These are phyloP conservation scores for Durotheca rogersii DNA, from an alignment of 495 filamentous ascomycete genomes.

Conservation along the genomic window DNA sequence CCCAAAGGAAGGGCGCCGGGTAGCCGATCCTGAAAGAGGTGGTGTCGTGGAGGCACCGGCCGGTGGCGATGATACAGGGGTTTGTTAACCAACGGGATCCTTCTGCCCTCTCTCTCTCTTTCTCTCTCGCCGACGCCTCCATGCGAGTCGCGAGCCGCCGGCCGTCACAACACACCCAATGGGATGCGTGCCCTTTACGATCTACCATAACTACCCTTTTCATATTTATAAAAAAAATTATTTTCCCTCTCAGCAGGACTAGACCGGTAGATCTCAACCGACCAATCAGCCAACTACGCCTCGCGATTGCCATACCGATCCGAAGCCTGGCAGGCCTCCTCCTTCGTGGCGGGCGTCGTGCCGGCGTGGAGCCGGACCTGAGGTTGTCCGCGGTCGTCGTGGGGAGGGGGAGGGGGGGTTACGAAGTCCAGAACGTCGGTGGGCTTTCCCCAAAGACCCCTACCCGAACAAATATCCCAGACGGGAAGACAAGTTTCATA, in stretches of 20 bases:
- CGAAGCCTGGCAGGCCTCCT: too few species aligned
- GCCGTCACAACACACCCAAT: slow-evolving; percentile 13
- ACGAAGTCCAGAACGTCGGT: slow-evolving; percentile 16
- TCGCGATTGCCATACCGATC: too few species aligned
- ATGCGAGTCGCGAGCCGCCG: slow-evolving; percentile 19
- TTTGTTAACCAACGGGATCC: too few species aligned
- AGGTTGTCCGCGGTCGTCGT: not conserved
- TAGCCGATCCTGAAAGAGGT: slow-evolving; percentile 13
- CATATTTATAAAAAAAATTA: slow-evolving; percentile 5
- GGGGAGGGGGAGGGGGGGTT: slow-evolving; percentile 16
- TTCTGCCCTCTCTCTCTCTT: too few species aligned
- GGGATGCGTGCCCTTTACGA: slow-evolving; percentile 10
- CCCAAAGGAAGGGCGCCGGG: slow-evolving; percentile 11
- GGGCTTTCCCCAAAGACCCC: not conserved
- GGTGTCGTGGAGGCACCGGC: not conserved
- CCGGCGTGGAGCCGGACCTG: not conserved
- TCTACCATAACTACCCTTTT: not conserved
- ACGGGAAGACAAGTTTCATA: slow-evolving; percentile 19
- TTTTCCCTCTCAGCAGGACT: slow-evolving; percentile 1
- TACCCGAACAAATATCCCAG: not conserved
- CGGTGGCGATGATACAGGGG: too few species aligned
- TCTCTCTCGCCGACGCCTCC: slow-evolving; percentile 9
- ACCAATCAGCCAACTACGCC: too few species aligned
- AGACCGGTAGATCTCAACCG: too few species aligned
- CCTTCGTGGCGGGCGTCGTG: too few species aligned